A percentile compares a stretch with the other conserved stretches of the same genome.
These are phyloP conservation scores for Cryptococcus sp. DNA, from an alignment of 1,284 basidiomycete species.

Conservation along the genomic window DNA sequence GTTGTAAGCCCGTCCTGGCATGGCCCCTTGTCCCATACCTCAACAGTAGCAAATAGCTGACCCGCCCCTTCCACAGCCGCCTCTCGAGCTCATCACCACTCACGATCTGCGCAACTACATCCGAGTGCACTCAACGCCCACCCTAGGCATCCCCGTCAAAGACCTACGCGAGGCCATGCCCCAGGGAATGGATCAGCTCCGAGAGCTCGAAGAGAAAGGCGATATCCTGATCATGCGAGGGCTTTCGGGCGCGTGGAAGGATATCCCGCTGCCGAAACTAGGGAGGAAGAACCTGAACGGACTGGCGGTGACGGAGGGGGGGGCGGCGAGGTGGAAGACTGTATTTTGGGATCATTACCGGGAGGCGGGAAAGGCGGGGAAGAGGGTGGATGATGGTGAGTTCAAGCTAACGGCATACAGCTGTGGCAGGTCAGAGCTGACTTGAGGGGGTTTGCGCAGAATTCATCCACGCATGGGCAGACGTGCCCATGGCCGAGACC, in stretches of 20 bases:
- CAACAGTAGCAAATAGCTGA: not conserved
- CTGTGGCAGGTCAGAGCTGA: not conserved
- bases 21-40: not conserved
- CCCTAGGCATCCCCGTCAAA: constrained; percentile 32
- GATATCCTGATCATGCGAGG: constrained; percentile 45
- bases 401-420: not conserved
- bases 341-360: constrained; percentile 47
- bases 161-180: constrained; percentile 35
- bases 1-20: constrained; percentile 29
- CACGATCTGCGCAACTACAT: constrained; percentile 40
- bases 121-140: constrained; percentile 37
- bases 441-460: constrained; percentile 20
- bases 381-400: constrained; percentile 45
- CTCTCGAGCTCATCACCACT: constrained; percentile 32
- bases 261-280: constrained; percentile 39
- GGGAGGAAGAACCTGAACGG: constrained; percentile 42
- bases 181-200: constrained; percentile 19
- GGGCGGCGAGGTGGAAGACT: constrained; percentile 35
- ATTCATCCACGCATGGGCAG: constrained; percentile 45
- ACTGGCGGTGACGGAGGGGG: constrained; percentile 31
- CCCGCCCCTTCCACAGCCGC: constrained; percentile 28
- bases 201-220: constrained; percentile 36
- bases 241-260: constrained; percentile 35
- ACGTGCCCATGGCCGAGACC: constrained; percentile 40
- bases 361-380: constrained; percentile 37